Evolutionary conservation across 1,139 yeast species (phyloP), one percentile per base, ranked within the genome.

Genomic region (Hyphopichia buzzinii): DNA sequence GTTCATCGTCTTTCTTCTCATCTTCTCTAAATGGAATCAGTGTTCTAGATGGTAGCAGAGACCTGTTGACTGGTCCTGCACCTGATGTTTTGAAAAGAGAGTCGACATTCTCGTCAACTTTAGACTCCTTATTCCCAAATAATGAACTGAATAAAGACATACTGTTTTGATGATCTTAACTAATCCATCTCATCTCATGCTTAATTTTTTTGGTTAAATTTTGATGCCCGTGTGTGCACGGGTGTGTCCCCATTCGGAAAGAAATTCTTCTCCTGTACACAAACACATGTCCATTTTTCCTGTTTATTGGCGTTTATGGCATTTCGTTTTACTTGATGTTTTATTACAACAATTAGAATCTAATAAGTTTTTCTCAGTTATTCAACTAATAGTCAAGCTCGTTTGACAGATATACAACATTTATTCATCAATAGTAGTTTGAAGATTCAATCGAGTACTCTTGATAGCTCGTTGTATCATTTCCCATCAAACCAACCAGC

Each of bases 101-200:
- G 35, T 57, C 67, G 32, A 77, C 62, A n/a, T 62, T 52, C 37
- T 65, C 55, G 54, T 72, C 75, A n/a, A 56, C 58, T 33, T 55
- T 47, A 34, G 48, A 39, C 29, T 56, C 55, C 30, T 44, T 42
- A 31, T 41, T 46, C 14, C 66, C 67, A 48, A 69, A 69, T 36
- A 69, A 58, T 10, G 55, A 43, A 36, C 58, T 54, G 49, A 69
- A 68, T 31, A 62, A 50, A 11, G 68, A 64, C 71, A 62, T 65
- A 7, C 23, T 19, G 23, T 6, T 19, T n/a, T n/a, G n/a, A n/a
- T n/a, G n/a, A n/a, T n/a, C n/a, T n/a, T n/a, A n/a, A n/a, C n/a
- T n/a, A n/a, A n/a, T n/a, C n/a, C n/a, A 22, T 16, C 32, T 30
- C 26, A 22, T 30, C 32, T 30, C 12, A 11, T 15, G 12, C 17